Percentiles rank a stretch among this genome's conserved stretches.
These are phyloP conservation scores for Phytophthora pseudosyringae DNA, from an alignment of 352 stramenopile species.

Conservation along the genomic window DNA sequence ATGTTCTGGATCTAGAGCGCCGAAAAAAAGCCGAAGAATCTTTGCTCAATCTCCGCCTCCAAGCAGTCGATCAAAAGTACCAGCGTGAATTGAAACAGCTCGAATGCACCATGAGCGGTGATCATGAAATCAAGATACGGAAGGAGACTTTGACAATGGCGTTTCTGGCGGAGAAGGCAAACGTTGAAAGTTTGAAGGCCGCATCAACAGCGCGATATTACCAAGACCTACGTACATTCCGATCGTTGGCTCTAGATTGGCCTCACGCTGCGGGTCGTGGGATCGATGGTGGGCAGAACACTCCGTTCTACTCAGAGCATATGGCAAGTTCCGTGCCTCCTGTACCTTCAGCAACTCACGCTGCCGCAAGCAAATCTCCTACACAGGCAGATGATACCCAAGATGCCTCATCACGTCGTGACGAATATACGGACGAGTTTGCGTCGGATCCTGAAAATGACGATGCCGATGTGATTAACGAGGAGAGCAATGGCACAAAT, in stretches of 20 bases:
- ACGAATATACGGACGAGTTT: constrained; percentile 32
- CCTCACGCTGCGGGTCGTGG: background rate
- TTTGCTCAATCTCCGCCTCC: constrained; percentile 52
- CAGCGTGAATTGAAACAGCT: constrained; percentile 38
- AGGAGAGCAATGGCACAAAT: background rate
- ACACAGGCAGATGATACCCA: background rate
- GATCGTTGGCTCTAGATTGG: constrained; percentile 40
- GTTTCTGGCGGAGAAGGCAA: constrained; percentile 57
- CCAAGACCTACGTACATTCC: constrained; percentile 65
- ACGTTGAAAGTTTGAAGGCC: constrained; percentile 60
- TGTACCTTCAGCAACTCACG: background rate
- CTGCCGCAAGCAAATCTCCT: background rate
- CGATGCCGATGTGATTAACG: background rate
- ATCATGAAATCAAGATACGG: constrained; percentile 27
- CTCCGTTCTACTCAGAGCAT: background rate
- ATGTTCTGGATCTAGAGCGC: constrained; percentile 52
- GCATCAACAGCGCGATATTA: constrained; percentile 67
- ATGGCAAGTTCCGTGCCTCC: background rate
- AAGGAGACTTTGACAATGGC: constrained; percentile 51
- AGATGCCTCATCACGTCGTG: background rate
- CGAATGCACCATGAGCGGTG: constrained; percentile 2
- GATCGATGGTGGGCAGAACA: background rate
- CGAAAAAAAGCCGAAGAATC: constrained; percentile 60
- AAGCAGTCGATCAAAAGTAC: constrained; percentile 49
- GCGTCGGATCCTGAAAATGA: constrained; percentile 11